These are phyloP conservation scores for Apiospora saccharicola DNA, from an alignment of 2,329 filamentous ascomycete species.

Conservation along the genomic window DNA sequence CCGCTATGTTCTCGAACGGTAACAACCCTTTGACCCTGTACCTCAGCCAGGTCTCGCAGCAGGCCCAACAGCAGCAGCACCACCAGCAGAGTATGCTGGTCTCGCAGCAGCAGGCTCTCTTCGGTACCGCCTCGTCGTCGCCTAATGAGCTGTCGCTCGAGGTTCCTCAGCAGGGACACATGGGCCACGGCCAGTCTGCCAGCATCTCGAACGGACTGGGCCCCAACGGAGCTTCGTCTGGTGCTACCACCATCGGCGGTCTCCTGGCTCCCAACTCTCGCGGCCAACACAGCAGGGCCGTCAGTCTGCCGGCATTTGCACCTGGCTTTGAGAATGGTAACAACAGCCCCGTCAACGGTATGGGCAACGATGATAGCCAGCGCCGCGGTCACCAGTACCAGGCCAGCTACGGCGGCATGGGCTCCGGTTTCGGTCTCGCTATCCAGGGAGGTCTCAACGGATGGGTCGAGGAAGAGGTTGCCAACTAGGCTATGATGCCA, in stretches of 20 bases:
- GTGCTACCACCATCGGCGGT: slow-evolving; percentile 75
- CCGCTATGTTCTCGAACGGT: slow-evolving; percentile 78
- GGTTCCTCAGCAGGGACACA: slow-evolving; percentile 66
- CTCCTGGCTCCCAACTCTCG: slow-evolving; percentile 74
- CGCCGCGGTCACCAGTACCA: slow-evolving; percentile 73
- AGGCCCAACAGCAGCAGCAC: slow-evolving; percentile 76
- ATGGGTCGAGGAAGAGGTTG: slow-evolving; percentile 73
- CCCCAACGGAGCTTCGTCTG: slow-evolving; percentile 58
- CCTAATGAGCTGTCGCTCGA: slow-evolving; percentile 65
- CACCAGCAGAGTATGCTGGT: slow-evolving; percentile 76
- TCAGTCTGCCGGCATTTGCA: slow-evolving; percentile 81
- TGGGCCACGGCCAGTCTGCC: slow-evolving; percentile 70
- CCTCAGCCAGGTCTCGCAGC: slow-evolving; percentile 80
- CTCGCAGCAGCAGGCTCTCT: slow-evolving; percentile 82
- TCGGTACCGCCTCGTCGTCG: slow-evolving; percentile 72
- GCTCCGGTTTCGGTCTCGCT: slow-evolving; percentile 65
- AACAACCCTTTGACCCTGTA: slow-evolving; percentile 96
- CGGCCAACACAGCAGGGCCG: slow-evolving; percentile 77
- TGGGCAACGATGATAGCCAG: slow-evolving; percentile 60
- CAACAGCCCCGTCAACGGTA: slow-evolving; percentile 57
- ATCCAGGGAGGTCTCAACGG: slow-evolving; percentile 71
- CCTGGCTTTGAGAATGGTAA: slow-evolving; percentile 69
- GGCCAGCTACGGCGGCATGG: slow-evolving; percentile 67
- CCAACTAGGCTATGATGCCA: slow-evolving; percentile 54
- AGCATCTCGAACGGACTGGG: slow-evolving; percentile 71